These are phyloP conservation scores for Cicer cuneatum DNA, from an alignment of 306 rosid genomes.

Conservation along the genomic window DNA sequence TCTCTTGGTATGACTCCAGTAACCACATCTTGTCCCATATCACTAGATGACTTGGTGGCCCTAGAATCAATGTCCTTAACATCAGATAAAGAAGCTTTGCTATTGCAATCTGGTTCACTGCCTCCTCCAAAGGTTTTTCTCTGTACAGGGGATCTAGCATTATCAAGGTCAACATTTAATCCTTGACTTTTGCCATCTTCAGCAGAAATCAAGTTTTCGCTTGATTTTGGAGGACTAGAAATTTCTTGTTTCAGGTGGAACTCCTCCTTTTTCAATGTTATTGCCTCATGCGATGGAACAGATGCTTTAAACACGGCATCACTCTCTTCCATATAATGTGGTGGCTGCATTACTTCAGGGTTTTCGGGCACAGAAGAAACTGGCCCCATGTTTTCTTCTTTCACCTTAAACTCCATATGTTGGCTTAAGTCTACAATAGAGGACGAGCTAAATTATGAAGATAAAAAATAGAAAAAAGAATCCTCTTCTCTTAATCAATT, in stretches of 20 bases:
- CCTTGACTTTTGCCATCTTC: constrained; percentile 52
- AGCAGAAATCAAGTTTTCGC: constrained; percentile 41
- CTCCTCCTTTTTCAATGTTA: constrained; percentile 49
- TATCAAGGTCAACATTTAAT: constrained; percentile 43
- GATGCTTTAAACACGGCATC: constrained; percentile 38
- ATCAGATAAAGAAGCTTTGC: constrained; percentile 43
- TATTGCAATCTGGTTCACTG: constrained; percentile 44
- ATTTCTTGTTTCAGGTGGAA: constrained; percentile 35
- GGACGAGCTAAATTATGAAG: constrained; percentile 40
- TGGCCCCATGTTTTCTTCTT: constrained; percentile 48
- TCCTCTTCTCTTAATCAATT: constrained; percentile 35
- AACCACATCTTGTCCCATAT: constrained; percentile 51
- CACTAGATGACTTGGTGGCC: constrained; percentile 45
- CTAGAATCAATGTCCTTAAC: constrained; percentile 47
- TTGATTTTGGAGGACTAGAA: constrained; percentile 46
- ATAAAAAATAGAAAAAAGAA: not conserved
- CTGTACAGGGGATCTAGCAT: constrained; percentile 49
- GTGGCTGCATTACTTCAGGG: constrained; percentile 42
- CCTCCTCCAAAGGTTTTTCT: constrained; percentile 34
- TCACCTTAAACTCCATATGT: constrained; percentile 50
- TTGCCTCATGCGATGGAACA: constrained; percentile 42
- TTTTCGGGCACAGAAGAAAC: constrained; percentile 52
- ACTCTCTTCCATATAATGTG: constrained; percentile 45
- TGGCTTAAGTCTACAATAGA: constrained; percentile 59
- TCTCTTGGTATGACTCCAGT: constrained; percentile 34